Percentiles rank a stretch among this genome's conserved stretches.
These are phyloP conservation scores for Noccaea caerulescens DNA, from an alignment of 345 rosid genomes.

Conservation along the genomic window DNA sequence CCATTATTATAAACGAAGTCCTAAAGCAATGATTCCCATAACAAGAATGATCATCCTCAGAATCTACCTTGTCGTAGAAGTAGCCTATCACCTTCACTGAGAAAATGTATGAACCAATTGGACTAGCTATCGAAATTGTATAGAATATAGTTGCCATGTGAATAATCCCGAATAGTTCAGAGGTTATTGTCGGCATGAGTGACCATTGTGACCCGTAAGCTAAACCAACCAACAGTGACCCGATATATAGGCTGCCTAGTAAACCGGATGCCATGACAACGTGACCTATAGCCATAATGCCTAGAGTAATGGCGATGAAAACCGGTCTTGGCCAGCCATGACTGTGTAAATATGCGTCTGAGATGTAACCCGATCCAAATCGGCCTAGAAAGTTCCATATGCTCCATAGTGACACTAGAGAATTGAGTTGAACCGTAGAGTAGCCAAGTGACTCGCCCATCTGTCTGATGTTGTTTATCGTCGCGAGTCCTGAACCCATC, in stretches of 20 bases:
- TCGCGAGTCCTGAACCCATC: conserved; percentile 83
- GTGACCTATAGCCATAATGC: conserved; percentile 61
- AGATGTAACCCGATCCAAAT: conserved; percentile 73
- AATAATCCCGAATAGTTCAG: conserved; percentile 69
- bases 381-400: conserved; percentile 96
- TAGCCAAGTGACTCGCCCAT: conserved; percentile 91
- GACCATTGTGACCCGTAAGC: conserved; percentile 89
- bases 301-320: conserved; percentile 70
- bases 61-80: conserved; percentile 63
- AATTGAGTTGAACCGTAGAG: conserved; percentile 56
- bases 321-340: conserved; percentile 72
- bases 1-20: conserved; percentile 76
- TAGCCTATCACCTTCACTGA: conserved; percentile 85
- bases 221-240: conserved; percentile 69
- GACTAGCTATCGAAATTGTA: conserved; percentile 80
- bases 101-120: conserved; percentile 82
- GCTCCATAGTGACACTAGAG: conserved; percentile 74
- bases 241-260: conserved; percentile 60
- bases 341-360: conserved; percentile 67
- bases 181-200: conserved; percentile 75
- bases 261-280: conserved; percentile 71
- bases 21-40: conserved; percentile 71
- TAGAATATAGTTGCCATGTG: conserved; percentile 85
- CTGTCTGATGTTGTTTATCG: conserved; percentile 80
- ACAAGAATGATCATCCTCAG: conserved; percentile 56